Evolutionary conservation across 108 stramenopile genomes (phyloP), one percentile per base, ranked within the genome.

Genomic region (Skeletonema potamos): DNA sequence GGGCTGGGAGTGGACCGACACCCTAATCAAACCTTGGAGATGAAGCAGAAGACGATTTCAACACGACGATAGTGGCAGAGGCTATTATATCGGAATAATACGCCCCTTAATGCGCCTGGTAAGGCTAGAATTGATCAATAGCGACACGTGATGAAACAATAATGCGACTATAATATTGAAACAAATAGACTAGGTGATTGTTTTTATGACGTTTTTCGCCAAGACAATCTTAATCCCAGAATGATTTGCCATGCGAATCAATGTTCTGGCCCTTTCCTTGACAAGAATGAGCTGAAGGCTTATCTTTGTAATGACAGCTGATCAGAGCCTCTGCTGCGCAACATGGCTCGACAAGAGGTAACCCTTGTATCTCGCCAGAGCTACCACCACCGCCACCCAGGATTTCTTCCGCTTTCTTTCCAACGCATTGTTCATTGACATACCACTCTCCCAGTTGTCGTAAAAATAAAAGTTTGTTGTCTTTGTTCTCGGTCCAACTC

Each of bases 381-480:
- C n/a, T n/a, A n/a, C n/a, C n/a, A n/a, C n/a, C n/a, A n/a, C n/a
- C n/a, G n/a, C 41, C 56, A 11, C 66, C 73, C 17, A 73, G 34
- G 13, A 84, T 85, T 15, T 84, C 76, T 13, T 44, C 30, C 33
- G 41, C 69, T 44, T 43, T 62, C 22, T 73, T 70, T 6, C 58
- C 83, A n/a, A 85, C 55, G 74, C 92, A 93, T 32, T 61, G 27
- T 28, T 89, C 90, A 27, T 79, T 41, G 26, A 91, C 74, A 66
- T 88, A 89, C 88, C 88, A 93, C 43, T 89, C 87, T 17, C 90
- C 88, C 76, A 93, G 74, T 80, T 95, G 91, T 27, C 84, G 63
- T 6, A 90, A 83, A 64, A 84, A 93, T 20, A 77, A 63, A 7
- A 93, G 15, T 75, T 97, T 97, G 68, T 96, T 86, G 54, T 86